Conservation (phyloP, 1,139 yeast species). For the Groenewaldozyma auringiensis region DNA sequence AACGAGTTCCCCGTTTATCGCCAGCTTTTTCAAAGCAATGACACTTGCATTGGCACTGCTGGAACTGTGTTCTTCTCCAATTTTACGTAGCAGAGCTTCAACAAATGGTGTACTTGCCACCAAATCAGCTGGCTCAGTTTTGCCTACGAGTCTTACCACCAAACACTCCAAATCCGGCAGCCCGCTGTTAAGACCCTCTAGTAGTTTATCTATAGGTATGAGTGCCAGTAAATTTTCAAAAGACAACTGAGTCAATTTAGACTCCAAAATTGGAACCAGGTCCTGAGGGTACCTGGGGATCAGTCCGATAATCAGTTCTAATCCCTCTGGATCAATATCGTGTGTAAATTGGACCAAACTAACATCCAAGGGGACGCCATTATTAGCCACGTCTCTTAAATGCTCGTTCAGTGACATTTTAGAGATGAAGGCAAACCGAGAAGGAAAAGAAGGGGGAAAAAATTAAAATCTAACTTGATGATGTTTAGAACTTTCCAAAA, state of each 20-base stretch:
- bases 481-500: too few species aligned
- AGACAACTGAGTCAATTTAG: neutral
- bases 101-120: constrained; percentile 7
- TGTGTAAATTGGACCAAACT: neutral
- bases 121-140: constrained; percentile 5
- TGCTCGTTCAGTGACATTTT: neutral
- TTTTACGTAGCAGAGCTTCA: constrained; percentile 1
- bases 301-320: neutral
- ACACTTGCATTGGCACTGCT: neutral
- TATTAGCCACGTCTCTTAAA: neutral
- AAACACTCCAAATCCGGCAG: neutral
- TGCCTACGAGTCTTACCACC: neutral
- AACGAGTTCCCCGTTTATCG: constrained; percentile 16
- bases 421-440: too few species aligned
- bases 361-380: neutral
- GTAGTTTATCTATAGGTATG: neutral
- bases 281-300: neutral
- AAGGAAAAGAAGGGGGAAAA: too few species aligned
- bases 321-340: neutral
- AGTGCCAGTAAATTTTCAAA: neutral
- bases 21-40: neutral
- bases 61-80: neutral
- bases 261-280: neutral
- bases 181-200: neutral
- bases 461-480: too few species aligned